phyloP scores from a whole-genome alignment of 1,284 basidiomycete genomes.

The Mycena sp. region DNA sequence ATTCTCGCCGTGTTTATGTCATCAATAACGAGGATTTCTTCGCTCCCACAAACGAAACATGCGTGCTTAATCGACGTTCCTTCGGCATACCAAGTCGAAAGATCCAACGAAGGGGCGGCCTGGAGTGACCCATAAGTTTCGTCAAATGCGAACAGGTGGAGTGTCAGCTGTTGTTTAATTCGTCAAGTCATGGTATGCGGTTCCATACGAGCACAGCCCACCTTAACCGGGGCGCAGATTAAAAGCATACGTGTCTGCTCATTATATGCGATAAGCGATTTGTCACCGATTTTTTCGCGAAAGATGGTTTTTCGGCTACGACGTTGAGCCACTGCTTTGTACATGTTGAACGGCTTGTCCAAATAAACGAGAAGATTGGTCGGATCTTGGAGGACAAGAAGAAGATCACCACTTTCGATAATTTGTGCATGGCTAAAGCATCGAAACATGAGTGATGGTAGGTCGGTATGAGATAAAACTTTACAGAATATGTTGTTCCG shows the following conservation, averaged over 20 bases:
- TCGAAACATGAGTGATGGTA: no score
- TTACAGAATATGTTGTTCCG: conserved; percentile 47
- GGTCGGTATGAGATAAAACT: conserved; percentile 19
- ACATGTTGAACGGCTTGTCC: conserved; percentile 44
- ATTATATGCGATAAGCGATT: conserved; percentile 56
- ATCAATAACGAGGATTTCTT: conserved; percentile 61
- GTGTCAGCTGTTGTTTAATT: conserved; percentile 37
- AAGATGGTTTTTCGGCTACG: conserved; percentile 39
- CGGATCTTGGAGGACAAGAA: conserved; percentile 52
- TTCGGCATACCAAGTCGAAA: conserved; percentile 53
- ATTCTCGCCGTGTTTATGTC: conserved; percentile 48
- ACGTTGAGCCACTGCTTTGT: conserved; percentile 37
- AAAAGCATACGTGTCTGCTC: conserved; percentile 57
- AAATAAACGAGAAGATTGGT: conserved; percentile 50
- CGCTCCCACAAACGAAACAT: conserved; percentile 53
- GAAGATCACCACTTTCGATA: conserved; percentile 48
- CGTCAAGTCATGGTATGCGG: not conserved
- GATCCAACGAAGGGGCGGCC: conserved; percentile 49
- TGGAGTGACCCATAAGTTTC: conserved; percentile 50
- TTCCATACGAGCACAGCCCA: conserved; percentile 23
- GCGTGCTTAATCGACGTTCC: conserved; percentile 42
- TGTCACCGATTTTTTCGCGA: conserved; percentile 53
- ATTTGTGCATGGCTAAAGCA: conserved; percentile 47
- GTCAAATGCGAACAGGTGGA: conserved; percentile 57
- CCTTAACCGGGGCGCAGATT: conserved; percentile 53